These are phyloP conservation scores for Pseudogymnoascus verrucosus DNA, from an alignment of 2,329 filamentous ascomycete species.

Conservation along the genomic window DNA sequence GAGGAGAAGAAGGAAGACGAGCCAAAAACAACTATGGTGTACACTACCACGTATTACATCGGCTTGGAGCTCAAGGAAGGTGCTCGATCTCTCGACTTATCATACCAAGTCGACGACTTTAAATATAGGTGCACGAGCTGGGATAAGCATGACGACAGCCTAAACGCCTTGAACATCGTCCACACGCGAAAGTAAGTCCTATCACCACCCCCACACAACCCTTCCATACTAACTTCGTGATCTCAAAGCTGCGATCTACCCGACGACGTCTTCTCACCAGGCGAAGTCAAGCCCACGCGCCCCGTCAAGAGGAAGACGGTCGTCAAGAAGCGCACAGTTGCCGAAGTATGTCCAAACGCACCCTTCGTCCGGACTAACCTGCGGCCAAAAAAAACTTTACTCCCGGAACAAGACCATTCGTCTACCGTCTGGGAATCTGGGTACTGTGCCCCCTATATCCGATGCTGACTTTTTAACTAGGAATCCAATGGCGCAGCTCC, in stretches of 20 bases:
- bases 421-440: slow-evolving; percentile 4
- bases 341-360: slow-evolving; percentile 24
- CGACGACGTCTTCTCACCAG: slow-evolving; percentile 76
- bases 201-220: neutral
- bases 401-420: neutral
- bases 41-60: slow-evolving; percentile 91
- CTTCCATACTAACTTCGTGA: slow-evolving; percentile 18
- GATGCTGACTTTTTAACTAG: slow-evolving; percentile 1
- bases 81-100: slow-evolving; percentile 66
- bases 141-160: slow-evolving; percentile 64
- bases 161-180: slow-evolving; percentile 66
- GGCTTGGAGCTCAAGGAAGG: slow-evolving; percentile 71
- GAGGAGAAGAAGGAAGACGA: slow-evolving; percentile 30
- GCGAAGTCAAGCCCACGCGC: slow-evolving; percentile 60
- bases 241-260: slow-evolving; percentile 69
- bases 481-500: slow-evolving; percentile 13
- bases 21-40: slow-evolving; percentile 41
- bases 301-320: slow-evolving; percentile 24
- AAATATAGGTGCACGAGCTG: slow-evolving; percentile 72
- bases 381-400: neutral
- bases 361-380: slow-evolving; percentile 9
- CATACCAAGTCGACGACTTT: slow-evolving; percentile 78
- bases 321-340: slow-evolving; percentile 24
- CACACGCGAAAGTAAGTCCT: slow-evolving; percentile 70
- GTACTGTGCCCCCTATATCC: slow-evolving; percentile 2